phyloP scores from a whole-genome alignment of 2,329 filamentous ascomycete genomes.

The Coniochaeta hoffmannii region DNA sequence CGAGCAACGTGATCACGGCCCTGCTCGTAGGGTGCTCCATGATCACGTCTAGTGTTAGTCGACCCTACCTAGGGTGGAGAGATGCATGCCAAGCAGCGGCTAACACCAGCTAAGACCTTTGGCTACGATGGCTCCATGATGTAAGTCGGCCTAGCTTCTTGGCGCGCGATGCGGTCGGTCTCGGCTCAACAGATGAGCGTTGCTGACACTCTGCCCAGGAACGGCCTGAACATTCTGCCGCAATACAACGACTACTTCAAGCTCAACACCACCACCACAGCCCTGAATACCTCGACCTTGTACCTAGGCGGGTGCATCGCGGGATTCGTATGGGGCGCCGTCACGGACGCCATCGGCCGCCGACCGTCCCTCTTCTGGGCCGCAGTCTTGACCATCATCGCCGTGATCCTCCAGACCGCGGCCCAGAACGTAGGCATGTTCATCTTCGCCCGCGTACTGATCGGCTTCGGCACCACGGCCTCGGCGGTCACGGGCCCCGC shows the following conservation, averaged over 20 bases:
- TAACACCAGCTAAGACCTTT: constrained; percentile 1
- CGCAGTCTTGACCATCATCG: constrained; percentile 26
- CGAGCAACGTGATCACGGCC: not conserved
- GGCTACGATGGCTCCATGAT: constrained; percentile 5
- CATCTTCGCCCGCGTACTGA: constrained; percentile 28
- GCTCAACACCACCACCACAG: constrained; percentile 1
- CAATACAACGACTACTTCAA: constrained; percentile 4
- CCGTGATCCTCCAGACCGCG: constrained; percentile 31
- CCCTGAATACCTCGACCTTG: not conserved
- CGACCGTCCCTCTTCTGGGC: constrained; percentile 18
- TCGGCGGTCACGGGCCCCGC: not conserved
- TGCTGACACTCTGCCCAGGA: not conserved
- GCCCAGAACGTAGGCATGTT: constrained; percentile 38
- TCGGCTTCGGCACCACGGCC: constrained; percentile 27
- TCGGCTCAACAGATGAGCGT: not conserved
- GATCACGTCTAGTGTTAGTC: not conserved
- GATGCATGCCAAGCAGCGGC: not conserved
- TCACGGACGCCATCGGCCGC: constrained; percentile 29
- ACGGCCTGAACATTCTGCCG: constrained; percentile 4
- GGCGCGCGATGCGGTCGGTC: not conserved
- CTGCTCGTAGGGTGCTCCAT: not conserved
- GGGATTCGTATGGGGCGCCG: not conserved
- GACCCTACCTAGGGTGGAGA: not conserved
- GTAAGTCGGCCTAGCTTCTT: not conserved
- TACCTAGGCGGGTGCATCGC: constrained; percentile 4